A percentile compares a stretch with the other conserved stretches of the same genome.
These are phyloP conservation scores for Claviceps pusilla DNA, from an alignment of 2,329 filamentous ascomycete genomes.

Conservation along the genomic window DNA sequence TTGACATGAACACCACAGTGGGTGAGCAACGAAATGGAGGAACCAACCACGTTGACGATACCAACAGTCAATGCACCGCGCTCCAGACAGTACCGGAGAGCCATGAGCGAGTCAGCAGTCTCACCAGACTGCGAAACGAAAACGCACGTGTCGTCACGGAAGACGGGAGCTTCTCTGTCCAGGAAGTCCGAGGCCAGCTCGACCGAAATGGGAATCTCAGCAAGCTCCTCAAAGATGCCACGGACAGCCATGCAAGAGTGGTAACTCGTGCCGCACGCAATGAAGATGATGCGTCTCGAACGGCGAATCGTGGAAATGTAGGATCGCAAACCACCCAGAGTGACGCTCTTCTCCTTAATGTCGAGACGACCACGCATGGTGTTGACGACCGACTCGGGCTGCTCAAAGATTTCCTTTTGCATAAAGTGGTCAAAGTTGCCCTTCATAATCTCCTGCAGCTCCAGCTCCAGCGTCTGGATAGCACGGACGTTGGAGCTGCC, in stretches of 20 bases:
- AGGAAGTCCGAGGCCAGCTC: constrained; percentile 97
- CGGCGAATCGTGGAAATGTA: constrained; percentile 95
- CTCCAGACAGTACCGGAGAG: constrained; percentile 93
- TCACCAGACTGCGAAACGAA: constrained; percentile 98
- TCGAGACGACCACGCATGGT: constrained; percentile 99
- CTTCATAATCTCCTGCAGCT: constrained; percentile 99
- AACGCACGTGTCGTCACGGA: constrained; percentile 97
- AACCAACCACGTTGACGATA: constrained; percentile 97
- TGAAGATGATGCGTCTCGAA: constrained; percentile 95
- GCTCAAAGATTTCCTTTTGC: constrained; percentile 99
- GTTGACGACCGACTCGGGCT: constrained; percentile 98
- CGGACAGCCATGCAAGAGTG: constrained; percentile 99
- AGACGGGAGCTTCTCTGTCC: constrained; percentile 88
- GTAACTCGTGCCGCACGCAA: constrained; percentile 95
- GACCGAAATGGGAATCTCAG: constrained; percentile 93
- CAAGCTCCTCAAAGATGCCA: constrained; percentile 92
- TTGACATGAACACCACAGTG: constrained; percentile 99
- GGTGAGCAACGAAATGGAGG: constrained; percentile 94
- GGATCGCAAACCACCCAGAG: constrained; percentile 84
- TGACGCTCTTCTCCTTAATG: constrained; percentile 83
- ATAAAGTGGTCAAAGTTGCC: constrained; percentile 99
- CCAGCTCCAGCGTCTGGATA: constrained; percentile 96
- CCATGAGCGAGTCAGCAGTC: constrained; percentile 94
- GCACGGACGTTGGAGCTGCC: constrained; percentile 92
- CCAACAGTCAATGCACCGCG: constrained; percentile 92